Percentiles rank a stretch among this genome's conserved stretches.
Evolutionary conservation across 2,329 filamentous ascomycete species (phyloP).

Genomic region (Rhinocladiella similis): DNA sequence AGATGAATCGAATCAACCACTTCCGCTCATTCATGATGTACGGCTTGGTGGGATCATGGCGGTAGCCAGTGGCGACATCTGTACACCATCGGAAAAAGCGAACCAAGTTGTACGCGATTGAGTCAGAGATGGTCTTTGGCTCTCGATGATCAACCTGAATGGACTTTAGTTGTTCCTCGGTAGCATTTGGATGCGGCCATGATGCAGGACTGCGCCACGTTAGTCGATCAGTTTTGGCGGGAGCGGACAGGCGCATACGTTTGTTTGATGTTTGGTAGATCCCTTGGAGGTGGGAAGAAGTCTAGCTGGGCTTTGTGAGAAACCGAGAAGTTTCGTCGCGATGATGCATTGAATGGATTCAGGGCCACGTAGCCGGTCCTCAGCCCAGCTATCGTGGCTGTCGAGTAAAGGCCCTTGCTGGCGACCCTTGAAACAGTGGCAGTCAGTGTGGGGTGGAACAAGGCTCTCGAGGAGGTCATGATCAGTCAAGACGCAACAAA

Average conservation of each 20-base stretch:
- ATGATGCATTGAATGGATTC: conserved; percentile 18
- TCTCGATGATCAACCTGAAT: conserved; percentile 76
- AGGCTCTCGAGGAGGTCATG: conserved; percentile 25
- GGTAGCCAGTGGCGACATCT: conserved; percentile 78
- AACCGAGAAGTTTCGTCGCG: conserved; percentile 38
- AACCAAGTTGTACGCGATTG: conserved; percentile 74
- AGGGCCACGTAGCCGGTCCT: conserved; percentile 26
- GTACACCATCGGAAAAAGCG: conserved; percentile 75
- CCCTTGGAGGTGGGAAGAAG: conserved; percentile 60
- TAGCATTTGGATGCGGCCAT: conserved; percentile 52
- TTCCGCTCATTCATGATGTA: conserved; percentile 79
- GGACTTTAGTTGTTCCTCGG: conserved; percentile 72
- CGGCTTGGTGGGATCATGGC: conserved; percentile 65
- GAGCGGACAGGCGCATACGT: conserved; percentile 16
- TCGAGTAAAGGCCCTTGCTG: conserved; percentile 22
- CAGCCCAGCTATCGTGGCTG: conserved; percentile 28
- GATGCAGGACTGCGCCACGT: conserved; percentile 38
- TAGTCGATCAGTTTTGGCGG: conserved; percentile 6
- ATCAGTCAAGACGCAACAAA: neutral
- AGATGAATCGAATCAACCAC: conserved; percentile 88
- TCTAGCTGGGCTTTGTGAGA: conserved; percentile 39
- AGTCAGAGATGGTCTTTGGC: conserved; percentile 72
- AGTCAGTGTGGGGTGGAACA: conserved; percentile 21
- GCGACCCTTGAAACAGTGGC: conserved; percentile 23
- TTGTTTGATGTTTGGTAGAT: conserved; percentile 47